These are phyloP conservation scores for Aschersonia sp. DNA, from an alignment of 2,329 filamentous ascomycete species.

Conservation along the genomic window DNA sequence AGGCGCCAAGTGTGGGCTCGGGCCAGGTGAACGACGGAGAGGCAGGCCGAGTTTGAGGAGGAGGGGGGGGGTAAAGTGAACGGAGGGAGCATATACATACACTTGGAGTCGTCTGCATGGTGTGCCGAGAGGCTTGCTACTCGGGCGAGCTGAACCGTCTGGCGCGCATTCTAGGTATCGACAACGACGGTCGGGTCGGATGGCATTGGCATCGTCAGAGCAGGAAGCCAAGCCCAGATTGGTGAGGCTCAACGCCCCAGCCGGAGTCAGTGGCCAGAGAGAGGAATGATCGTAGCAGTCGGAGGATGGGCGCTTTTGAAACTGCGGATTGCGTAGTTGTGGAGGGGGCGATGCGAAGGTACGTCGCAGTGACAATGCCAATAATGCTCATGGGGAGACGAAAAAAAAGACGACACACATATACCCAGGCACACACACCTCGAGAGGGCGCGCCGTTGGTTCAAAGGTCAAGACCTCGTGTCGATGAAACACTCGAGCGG, in stretches of 20 bases:
- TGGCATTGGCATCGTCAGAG: slow-evolving; percentile 6
- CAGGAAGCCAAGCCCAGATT: background rate
- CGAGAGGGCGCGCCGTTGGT: background rate
- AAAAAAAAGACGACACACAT: background rate
- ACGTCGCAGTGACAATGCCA: background rate
- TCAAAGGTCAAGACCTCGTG: background rate
- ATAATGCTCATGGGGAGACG: background rate
- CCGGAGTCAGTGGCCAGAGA: background rate
- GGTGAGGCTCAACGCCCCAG: background rate
- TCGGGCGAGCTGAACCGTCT: slow-evolving; percentile 21
- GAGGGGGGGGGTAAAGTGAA: background rate
- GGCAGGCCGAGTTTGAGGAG: background rate
- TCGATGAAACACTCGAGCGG: background rate
- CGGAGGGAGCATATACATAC: slow-evolving; percentile 18
- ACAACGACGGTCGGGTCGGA: slow-evolving; percentile 6
- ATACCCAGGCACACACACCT: background rate
- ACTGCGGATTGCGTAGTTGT: slow-evolving; percentile 1
- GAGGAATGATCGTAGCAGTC: slow-evolving; percentile 1
- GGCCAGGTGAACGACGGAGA: background rate
- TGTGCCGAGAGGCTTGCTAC: slow-evolving; percentile 23
- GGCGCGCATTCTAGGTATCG: slow-evolving; percentile 20
- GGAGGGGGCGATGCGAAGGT: background rate
- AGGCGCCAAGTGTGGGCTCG: background rate
- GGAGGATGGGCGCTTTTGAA: background rate
- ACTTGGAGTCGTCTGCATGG: slow-evolving; percentile 39